Percentiles rank a stretch among this genome's conserved stretches.
Evolutionary conservation across 225 moss, liverwort and hornwort genomes (phyloP).

Genomic region (Physcomitrellopsis africana): DNA sequence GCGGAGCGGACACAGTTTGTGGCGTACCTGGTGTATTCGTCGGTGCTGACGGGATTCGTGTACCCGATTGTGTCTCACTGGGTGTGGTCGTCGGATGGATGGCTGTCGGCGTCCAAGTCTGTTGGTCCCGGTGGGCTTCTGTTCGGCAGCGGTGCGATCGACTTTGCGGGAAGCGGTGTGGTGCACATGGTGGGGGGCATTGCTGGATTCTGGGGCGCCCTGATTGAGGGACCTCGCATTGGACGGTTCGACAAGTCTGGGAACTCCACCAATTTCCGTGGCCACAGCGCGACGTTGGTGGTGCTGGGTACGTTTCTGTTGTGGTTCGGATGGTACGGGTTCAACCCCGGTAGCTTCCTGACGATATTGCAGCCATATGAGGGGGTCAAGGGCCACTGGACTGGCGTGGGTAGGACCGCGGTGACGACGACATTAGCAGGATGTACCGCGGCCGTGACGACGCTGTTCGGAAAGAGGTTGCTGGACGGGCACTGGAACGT

Average conservation of each 20-base stretch:
- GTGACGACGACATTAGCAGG: constrained; percentile 68
- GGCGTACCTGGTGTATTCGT: constrained; percentile 46
- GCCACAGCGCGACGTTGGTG: constrained; percentile 63
- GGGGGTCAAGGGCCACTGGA: not conserved
- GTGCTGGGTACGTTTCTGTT: constrained; percentile 67
- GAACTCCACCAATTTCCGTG: constrained; percentile 46
- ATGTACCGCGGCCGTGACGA: constrained; percentile 57
- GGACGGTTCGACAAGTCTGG: constrained; percentile 54
- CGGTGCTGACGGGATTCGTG: constrained; percentile 49
- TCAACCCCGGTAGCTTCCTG: constrained; percentile 65
- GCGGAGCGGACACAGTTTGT: constrained; percentile 51
- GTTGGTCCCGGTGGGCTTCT: not conserved
- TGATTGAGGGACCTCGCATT: constrained; percentile 49
- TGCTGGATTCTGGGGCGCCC: constrained; percentile 45
- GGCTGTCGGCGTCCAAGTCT: constrained; percentile 22
- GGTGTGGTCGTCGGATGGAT: constrained; percentile 47
- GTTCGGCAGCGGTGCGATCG: constrained; percentile 46
- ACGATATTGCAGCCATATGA: constrained; percentile 40
- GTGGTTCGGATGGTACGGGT: constrained; percentile 79
- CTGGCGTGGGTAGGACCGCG: constrained; percentile 61
- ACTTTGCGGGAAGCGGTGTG: constrained; percentile 49
- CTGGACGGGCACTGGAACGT: constrained; percentile 64
- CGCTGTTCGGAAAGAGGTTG: constrained; percentile 55
- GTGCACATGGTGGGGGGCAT: constrained; percentile 59
- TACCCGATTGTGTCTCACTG: constrained; percentile 54